Evolutionary conservation across 2,329 filamentous ascomycete species (phyloP), one percentile per base, ranked within the genome.

Genomic region (Ophiostoma novo-ulmi): DNA sequence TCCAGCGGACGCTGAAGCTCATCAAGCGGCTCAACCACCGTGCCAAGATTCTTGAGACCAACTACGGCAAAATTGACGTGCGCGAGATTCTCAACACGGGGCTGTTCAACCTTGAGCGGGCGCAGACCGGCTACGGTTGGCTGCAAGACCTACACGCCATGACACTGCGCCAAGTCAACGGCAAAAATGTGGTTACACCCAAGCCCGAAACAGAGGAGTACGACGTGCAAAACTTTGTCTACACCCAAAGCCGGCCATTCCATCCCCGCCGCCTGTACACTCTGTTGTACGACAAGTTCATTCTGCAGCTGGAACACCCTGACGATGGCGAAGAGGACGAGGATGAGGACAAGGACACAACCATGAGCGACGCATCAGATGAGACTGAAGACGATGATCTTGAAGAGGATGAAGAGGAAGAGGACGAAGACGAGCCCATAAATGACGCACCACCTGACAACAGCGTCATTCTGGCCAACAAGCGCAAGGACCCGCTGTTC

Each of bases 141-240:
- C 80, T 92, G 61, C 85, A 88, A 73, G 89, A 89, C 74, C 78
- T 92, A 41, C 88, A 91, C 70, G 88, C 87, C 72, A 89, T 91
- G 87, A 89, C 86, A 0, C 78, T 88, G 5, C 82, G 86, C 10
- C 58, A 81, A 80, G 80, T 82, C 48, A 83, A 83, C 65, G 82
- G 81, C 0, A 78, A 78, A 20, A 86, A 86, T 36, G 83, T 84
- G 2, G 76, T 89, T 68, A 88, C 87, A 0, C 88, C 88, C 0
- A 91, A 87, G 76, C 90, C 89, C 0, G 89, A 92, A 79, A 91
- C 89, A 0, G 82, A 91, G 70, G 89, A 91, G 81, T 91, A 91
- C 75, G 88, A 88, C 8, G 89, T 92, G 13, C 85, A 87, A 48
- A 92, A 87, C 76, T 91, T 91, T 74, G 87, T 92, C 14, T 92